Conservation (phyloP, 768 basidiomycete genomes). For the Boletellus sp. region DNA sequence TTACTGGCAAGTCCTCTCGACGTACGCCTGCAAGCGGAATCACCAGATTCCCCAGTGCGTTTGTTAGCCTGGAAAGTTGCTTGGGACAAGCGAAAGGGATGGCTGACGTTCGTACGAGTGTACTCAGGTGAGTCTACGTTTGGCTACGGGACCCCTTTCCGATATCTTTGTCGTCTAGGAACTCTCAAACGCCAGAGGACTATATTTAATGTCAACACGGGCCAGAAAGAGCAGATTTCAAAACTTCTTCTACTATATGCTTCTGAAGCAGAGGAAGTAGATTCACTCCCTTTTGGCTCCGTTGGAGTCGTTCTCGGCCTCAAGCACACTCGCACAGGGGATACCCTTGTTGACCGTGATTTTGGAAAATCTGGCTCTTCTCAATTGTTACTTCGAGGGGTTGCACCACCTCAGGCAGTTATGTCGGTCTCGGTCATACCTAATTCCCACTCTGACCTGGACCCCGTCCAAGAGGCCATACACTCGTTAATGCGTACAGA, state of each 20-base stretch:
- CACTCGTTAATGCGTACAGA: conserved; percentile 75
- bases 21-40: conserved; percentile 45
- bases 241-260: conserved; percentile 81
- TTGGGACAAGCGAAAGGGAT: conserved; percentile 79
- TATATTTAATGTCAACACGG: conserved; percentile 62
- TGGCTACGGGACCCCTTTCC: not conserved
- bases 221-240: conserved; percentile 67
- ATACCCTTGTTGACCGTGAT: conserved; percentile 67
- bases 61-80: conserved; percentile 85
- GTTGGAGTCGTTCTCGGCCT: conserved; percentile 84
- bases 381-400: conserved; percentile 51
- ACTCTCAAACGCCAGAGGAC: conserved; percentile 60
- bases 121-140: conserved; percentile 64
- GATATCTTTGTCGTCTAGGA: conserved; percentile 34
- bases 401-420: conserved; percentile 75
- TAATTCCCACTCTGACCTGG: conserved; percentile 72
- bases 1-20: conserved; percentile 77
- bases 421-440: conserved; percentile 83
- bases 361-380: conserved; percentile 33
- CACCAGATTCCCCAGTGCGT: conserved; percentile 48
- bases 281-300: conserved; percentile 73
- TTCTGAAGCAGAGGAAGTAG: conserved; percentile 70
- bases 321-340: conserved; percentile 81
- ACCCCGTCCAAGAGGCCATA: conserved; percentile 74
- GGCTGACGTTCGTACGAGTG: conserved; percentile 91